A percentile compares a stretch with the other conserved stretches of the same genome.
phyloP scores from a whole-genome alignment of 2,329 filamentous ascomycete genomes.

The Orbilia ellipsospora region DNA sequence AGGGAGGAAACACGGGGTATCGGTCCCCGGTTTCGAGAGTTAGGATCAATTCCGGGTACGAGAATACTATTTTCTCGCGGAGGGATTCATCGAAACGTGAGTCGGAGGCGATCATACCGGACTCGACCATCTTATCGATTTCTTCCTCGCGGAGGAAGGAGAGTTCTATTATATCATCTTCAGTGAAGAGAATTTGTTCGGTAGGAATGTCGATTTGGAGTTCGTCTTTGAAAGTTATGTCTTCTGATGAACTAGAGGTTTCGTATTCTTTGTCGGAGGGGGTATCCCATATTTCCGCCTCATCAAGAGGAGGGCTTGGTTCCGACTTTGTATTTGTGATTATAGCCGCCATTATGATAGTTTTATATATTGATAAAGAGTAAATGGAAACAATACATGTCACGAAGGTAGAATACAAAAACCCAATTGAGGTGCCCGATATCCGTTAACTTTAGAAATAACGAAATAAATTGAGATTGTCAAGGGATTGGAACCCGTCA shows the following conservation, averaged over 20 bases:
- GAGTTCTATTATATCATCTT: constrained; percentile 56
- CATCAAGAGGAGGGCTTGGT: not conserved
- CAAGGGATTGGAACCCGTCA: too few species aligned
- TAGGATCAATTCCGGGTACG: constrained; percentile 54
- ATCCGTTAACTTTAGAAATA: too few species aligned
- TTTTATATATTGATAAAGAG: not conserved
- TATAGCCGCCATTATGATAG: not conserved
- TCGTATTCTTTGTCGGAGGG: not conserved
- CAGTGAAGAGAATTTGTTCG: constrained; percentile 33
- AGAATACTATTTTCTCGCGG: constrained; percentile 44
- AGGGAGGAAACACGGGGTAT: constrained; percentile 56
- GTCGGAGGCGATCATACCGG: constrained; percentile 24
- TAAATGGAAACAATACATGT: not conserved
- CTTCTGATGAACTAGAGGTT: not conserved
- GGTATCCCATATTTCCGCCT: not conserved
- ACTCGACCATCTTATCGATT: constrained; percentile 53
- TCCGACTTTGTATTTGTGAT: not conserved
- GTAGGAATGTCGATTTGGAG: constrained; percentile 14
- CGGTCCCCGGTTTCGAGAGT: constrained; percentile 54
- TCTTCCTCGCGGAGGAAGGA: constrained; percentile 54
- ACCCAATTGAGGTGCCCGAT: too few species aligned
- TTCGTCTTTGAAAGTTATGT: constrained; percentile 24
- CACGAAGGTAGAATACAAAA: not conserved
- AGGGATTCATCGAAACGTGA: constrained; percentile 51
- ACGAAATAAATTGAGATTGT: too few species aligned